Percentiles rank a stretch among this genome's conserved stretches.
These are phyloP conservation scores for Blastomyces gilchristii DNA, from an alignment of 2,329 filamentous ascomycete genomes.

Conservation along the genomic window DNA sequence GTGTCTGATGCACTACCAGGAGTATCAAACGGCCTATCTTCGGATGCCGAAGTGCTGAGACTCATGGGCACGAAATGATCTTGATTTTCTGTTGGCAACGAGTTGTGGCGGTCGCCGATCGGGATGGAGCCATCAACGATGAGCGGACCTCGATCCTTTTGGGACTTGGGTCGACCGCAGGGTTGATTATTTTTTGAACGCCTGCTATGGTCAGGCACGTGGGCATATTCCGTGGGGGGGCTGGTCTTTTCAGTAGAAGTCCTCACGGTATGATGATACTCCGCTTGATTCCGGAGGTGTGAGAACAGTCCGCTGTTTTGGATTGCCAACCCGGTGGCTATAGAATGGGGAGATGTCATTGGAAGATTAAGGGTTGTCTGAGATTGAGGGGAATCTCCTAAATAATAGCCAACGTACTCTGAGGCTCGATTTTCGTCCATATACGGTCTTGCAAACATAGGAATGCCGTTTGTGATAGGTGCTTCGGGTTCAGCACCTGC, in stretches of 20 bases:
- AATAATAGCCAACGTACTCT: constrained; percentile 40
- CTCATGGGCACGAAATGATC: constrained; percentile 30
- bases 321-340: constrained; percentile 31
- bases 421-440: constrained; percentile 31
- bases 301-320: constrained; percentile 31
- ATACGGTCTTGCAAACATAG: constrained; percentile 26
- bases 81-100: constrained; percentile 26
- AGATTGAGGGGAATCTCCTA: constrained; percentile 35
- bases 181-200: constrained; percentile 13
- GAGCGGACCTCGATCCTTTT: constrained; percentile 32
- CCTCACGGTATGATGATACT: constrained; percentile 22
- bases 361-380: constrained; percentile 32
- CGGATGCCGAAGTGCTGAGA: constrained; percentile 34
- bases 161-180: constrained; percentile 9
- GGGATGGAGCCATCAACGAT: constrained; percentile 40
- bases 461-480: constrained; percentile 25
- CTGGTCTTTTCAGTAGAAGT: neutral
- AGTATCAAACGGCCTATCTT: constrained; percentile 29
- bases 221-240: constrained; percentile 15
- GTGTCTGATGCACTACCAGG: constrained; percentile 31
- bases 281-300: constrained; percentile 24
- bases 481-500: constrained; percentile 26
- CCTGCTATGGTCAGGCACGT: constrained; percentile 17
- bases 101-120: constrained; percentile 27
- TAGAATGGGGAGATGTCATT: constrained; percentile 30